A percentile compares a stretch with the other conserved stretches of the same genome.
Evolutionary conservation across 2,329 filamentous ascomycete species (phyloP).

Genomic region (Emergomyces pasteurianus): DNA sequence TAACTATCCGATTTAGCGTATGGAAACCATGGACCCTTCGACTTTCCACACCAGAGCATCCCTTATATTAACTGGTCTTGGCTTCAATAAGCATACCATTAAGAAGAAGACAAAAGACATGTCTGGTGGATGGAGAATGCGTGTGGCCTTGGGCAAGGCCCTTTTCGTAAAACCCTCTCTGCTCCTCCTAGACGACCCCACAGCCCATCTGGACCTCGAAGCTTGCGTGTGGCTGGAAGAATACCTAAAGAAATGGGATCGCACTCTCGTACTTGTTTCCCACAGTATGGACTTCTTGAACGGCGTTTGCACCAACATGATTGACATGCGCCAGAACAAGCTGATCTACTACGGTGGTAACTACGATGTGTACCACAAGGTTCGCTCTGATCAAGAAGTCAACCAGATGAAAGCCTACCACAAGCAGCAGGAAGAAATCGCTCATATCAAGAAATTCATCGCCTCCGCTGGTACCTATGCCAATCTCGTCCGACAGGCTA

Average conservation of each 20-base stretch:
- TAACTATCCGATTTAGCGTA: slow-evolving; percentile 52
- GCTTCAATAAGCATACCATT: slow-evolving; percentile 97
- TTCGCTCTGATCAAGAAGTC: slow-evolving; percentile 79
- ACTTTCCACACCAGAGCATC: slow-evolving; percentile 94
- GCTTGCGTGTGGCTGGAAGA: slow-evolving; percentile 99
- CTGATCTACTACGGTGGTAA: slow-evolving; percentile 99
- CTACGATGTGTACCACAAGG: slow-evolving; percentile 98
- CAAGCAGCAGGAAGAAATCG: slow-evolving; percentile 98
- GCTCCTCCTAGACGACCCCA: slow-evolving; percentile 92
- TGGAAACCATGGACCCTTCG: slow-evolving; percentile 97
- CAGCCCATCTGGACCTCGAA: slow-evolving; percentile 97
- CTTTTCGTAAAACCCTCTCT: slow-evolving; percentile 97
- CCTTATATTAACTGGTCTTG: slow-evolving; percentile 93
- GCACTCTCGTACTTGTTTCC: slow-evolving; percentile 88
- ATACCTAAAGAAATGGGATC: slow-evolving; percentile 99
- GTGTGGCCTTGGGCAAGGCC: slow-evolving; percentile 92
- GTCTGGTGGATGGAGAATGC: slow-evolving; percentile 99
- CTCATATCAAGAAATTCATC: slow-evolving; percentile 99
- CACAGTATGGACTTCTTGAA: slow-evolving; percentile 99
- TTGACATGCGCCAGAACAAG: slow-evolving; percentile 85
- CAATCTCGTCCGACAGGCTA: slow-evolving; percentile 97
- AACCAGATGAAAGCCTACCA: slow-evolving; percentile 99
- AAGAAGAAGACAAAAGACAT: slow-evolving; percentile 99
- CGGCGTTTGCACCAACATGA: slow-evolving; percentile 96
- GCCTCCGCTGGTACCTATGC: slow-evolving; percentile 98